Percentiles rank a stretch among this genome's conserved stretches.
phyloP scores from a whole-genome alignment of 805 yeast species.

The Lipomyces kockii region DNA sequence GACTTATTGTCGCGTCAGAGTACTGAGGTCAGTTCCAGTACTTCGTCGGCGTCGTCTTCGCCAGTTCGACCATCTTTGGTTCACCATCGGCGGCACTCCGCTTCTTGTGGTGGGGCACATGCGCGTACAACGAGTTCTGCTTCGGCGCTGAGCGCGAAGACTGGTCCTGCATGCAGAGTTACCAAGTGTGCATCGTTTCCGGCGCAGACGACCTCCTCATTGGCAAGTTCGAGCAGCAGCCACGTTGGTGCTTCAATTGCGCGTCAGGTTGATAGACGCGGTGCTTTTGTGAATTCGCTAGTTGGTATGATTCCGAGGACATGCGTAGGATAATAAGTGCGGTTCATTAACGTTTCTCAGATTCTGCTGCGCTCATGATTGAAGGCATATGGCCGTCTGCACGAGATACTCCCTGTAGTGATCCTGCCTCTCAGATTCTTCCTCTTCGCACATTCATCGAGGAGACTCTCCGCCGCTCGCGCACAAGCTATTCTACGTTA shows the following conservation, averaged over 20 bases:
- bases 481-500: conserved; percentile 63
- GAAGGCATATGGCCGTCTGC: conserved; percentile 45
- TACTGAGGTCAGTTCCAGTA: not conserved
- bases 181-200: conserved; percentile 9
- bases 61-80: not conserved
- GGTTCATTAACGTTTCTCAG: conserved; percentile 20
- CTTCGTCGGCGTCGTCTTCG: conserved; percentile 7
- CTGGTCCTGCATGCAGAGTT: conserved; percentile 4
- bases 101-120: conserved; percentile 12
- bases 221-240: not conserved
- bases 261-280: conserved; percentile 17
- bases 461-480: conserved; percentile 54
- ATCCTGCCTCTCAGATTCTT: conserved; percentile 38
- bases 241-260: conserved; percentile 14
- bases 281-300: conserved; percentile 28
- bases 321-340: conserved; percentile 4
- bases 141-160: conserved; percentile 7
- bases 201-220: not conserved
- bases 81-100: conserved; percentile 27
- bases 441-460: conserved; percentile 47
- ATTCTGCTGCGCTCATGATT: conserved; percentile 41
- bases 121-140: conserved; percentile 1
- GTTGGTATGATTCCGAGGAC: conserved; percentile 40
- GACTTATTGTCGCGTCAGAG: not conserved
- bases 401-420: conserved; percentile 39